Conservation (phyloP, 495 filamentous ascomycete genomes). For the Copromyces sp. region DNA sequence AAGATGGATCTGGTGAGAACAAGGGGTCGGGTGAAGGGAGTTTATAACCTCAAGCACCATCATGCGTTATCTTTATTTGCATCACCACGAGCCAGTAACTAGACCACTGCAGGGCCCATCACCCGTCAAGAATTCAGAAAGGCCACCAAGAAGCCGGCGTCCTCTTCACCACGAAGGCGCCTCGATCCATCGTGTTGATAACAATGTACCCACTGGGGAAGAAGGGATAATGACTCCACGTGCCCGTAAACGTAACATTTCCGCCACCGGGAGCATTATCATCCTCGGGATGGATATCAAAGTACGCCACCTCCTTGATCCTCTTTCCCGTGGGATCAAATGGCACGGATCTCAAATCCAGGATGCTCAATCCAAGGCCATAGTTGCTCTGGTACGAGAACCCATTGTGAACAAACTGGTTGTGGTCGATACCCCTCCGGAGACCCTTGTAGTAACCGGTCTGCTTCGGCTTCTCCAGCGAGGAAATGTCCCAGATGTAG, state of each 20-base stretch:
- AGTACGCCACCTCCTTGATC: constrained; percentile 41
- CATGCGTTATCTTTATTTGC: not conserved
- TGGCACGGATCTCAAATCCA: constrained; percentile 38
- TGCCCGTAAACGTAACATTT: constrained; percentile 38
- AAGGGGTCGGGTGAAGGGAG: not conserved
- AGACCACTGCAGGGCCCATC: not conserved
- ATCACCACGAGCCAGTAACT: not conserved
- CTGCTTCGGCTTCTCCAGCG: constrained; percentile 35
- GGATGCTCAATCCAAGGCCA: constrained; percentile 38
- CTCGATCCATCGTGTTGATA: constrained; percentile 46
- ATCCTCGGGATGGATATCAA: constrained; percentile 47
- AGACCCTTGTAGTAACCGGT: constrained; percentile 39
- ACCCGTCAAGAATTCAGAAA: no score
- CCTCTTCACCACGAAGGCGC: constrained; percentile 38
- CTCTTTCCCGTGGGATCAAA: constrained; percentile 20
- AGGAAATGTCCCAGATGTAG: constrained; percentile 45
- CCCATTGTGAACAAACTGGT: constrained; percentile 43
- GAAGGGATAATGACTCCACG: constrained; percentile 41
- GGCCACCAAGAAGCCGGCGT: not conserved
- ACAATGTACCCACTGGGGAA: constrained; percentile 44
- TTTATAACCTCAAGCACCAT: not conserved
- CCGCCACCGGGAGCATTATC: constrained; percentile 31
- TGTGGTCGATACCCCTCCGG: constrained; percentile 42
- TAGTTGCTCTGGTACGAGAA: constrained; percentile 45
- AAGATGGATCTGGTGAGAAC: not conserved